Conservation (phyloP, 148 eudicot genomes). For the Silene latifolia region DNA sequence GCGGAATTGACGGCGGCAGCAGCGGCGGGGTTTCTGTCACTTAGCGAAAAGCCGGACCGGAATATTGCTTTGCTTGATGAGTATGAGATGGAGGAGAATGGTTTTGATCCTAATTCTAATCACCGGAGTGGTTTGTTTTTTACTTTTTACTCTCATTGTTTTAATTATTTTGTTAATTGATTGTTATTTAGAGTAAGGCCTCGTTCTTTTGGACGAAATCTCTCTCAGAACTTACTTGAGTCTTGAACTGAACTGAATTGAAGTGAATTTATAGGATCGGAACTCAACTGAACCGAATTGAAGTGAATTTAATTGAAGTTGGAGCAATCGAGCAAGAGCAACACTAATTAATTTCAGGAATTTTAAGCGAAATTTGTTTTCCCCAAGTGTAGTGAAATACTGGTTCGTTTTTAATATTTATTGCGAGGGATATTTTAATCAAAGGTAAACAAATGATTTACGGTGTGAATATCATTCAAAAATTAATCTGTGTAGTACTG, state of each 20-base stretch:
- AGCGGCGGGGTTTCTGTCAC: slow-evolving; percentile 45
- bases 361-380: no score
- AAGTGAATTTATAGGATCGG: no score
- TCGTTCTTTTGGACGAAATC: neutral
- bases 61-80: slow-evolving; percentile 73
- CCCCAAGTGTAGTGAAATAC: no score
- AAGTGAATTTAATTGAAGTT: no score
- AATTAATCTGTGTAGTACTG: no score
- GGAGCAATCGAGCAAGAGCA: no score
- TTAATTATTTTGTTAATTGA: neutral
- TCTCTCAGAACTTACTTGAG: neutral
- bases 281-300: no score
- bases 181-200: neutral
- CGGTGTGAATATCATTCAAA: no score
- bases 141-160: neutral
- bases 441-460: no score
- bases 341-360: neutral
- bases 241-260: no score
- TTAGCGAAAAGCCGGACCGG: slow-evolving; percentile 77
- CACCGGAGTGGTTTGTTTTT: slow-evolving; percentile 67
- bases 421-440: no score
- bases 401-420: no score
- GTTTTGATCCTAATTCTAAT: slow-evolving; percentile 45
- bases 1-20: slow-evolving; percentile 26
- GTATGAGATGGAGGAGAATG: slow-evolving; percentile 85